phyloP scores from a whole-genome alignment of 805 yeast genomes.

The Lachancea kluyveri region DNA sequence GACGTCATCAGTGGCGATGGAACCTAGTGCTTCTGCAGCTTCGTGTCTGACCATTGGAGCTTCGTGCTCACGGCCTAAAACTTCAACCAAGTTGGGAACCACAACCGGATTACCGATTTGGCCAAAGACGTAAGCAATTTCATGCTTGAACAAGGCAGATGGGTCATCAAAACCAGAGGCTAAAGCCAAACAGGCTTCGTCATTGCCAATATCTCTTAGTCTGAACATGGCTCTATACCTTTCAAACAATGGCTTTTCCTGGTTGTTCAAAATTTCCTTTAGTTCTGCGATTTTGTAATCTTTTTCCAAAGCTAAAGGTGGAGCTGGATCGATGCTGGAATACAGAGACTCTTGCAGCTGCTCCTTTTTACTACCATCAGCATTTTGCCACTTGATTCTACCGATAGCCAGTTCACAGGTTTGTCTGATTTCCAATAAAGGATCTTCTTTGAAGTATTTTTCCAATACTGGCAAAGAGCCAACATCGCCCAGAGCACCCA shows the following conservation, averaged over 20 bases:
- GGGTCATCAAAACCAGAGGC: conserved; percentile 87
- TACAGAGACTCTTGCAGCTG: conserved; percentile 68
- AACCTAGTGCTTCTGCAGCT: conserved; percentile 98
- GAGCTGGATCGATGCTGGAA: conserved; percentile 95
- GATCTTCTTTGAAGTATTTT: conserved; percentile 64
- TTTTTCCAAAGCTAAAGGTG: conserved; percentile 74
- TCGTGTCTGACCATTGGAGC: conserved; percentile 99
- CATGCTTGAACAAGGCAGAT: conserved; percentile 93
- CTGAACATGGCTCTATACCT: conserved; percentile 99
- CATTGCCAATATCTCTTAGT: conserved; percentile 87
- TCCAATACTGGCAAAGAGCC: conserved; percentile 63
- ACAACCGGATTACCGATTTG: conserved; percentile 91
- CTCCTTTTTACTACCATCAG: conserved; percentile 61
- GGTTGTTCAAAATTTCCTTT: conserved; percentile 66
- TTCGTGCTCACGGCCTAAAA: conserved; percentile 68
- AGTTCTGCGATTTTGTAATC: conserved; percentile 60
- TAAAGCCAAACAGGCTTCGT: conserved; percentile 87
- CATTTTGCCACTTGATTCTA: conserved; percentile 87
- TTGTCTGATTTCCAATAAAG: conserved; percentile 83
- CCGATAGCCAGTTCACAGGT: conserved; percentile 97
- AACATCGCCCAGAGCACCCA: conserved; percentile 88
- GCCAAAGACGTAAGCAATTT: conserved; percentile 97
- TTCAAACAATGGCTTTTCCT: conserved; percentile 73
- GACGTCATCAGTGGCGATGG: conserved; percentile 94
- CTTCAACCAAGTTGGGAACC: conserved; percentile 80